Evolutionary conservation across 2,329 filamentous ascomycete species (phyloP), one percentile per base, ranked within the genome.

Genomic region (Gnomoniopsis smithogilvyi): DNA sequence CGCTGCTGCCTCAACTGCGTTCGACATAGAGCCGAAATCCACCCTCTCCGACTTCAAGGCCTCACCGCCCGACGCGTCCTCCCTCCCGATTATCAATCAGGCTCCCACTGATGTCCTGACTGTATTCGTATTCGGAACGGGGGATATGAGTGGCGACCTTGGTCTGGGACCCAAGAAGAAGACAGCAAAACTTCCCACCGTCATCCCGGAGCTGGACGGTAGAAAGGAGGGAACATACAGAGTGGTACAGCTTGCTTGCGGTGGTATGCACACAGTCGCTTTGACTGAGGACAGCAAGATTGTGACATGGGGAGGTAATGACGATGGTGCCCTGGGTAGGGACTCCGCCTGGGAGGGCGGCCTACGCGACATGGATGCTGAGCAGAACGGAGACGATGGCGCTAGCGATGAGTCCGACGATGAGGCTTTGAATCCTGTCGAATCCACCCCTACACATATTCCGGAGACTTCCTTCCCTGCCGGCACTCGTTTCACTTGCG

Each of bases 291-390:
- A 89, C 69, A 86, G 87, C 72, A 82, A 82, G 69, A 84, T 90
- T 64, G 74, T 87, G 52, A 87, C 85, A 22, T 90, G 87, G 87
- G 87, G 87, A 61, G 86, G 89, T 58, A 89, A 89, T 68, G 87
- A 90, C 68, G 81, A 87, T 64, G 84, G 84, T 58, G 85, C 87
- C 14, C 77, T 90, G 51, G 87, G 86, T 34, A 78, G 87, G 65
- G 79, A 85, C 63, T 87, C 85, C 2, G 71, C 74, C 3, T 82
- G 81, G 74, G 79, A 83, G 4, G 83, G 83, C 45, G 81, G 81
- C 30, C 66, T 75, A 51, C 73, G 78, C 45, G 76, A 78, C 55
- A 71, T 74, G 36, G 64, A 63, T 11, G 61, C 59, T 19, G 63
- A 65, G 11, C 50, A 57, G 58, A 82, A 81, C 46, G 88, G 88